phyloP scores from a whole-genome alignment of 176 grass and related monocot genomes.

The Paspalum vaginatum region DNA sequence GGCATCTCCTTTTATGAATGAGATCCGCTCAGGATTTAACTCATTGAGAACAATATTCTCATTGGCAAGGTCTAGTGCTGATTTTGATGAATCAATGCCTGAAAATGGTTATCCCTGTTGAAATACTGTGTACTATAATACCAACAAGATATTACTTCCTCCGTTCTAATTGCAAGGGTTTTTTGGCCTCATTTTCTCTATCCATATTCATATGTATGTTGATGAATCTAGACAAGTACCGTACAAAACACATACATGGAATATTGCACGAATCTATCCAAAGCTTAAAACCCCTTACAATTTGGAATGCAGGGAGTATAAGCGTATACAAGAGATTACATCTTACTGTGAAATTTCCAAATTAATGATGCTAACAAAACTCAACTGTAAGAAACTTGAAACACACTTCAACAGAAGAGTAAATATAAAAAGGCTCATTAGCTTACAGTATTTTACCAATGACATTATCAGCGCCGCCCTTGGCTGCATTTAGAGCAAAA shows the following conservation, averaged over 20 bases:
- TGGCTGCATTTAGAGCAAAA: slow-evolving; percentile 77
- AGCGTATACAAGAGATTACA: neutral
- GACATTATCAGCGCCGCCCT: slow-evolving; percentile 75
- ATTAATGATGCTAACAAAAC: slow-evolving; percentile 11
- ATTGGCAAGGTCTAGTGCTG: slow-evolving; percentile 83
- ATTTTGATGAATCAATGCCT: slow-evolving; percentile 92
- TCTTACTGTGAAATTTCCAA: slow-evolving; percentile 9
- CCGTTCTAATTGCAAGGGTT: too few relatives aligned
- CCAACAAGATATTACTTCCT: slow-evolving; percentile 3
- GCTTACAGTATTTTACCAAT: slow-evolving; percentile 77
- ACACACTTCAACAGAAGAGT: slow-evolving; percentile 27
- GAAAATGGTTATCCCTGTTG: slow-evolving; percentile 43
- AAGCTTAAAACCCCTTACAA: too few relatives aligned
- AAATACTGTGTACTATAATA: slow-evolving; percentile 23
- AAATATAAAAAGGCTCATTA: slow-evolving; percentile 36
- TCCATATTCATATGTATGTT: too few relatives aligned
- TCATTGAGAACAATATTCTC: slow-evolving; percentile 85
- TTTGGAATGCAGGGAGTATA: too few relatives aligned
- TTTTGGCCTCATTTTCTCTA: too few relatives aligned
- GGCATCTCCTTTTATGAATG: slow-evolving; percentile 87
- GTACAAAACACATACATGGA: too few relatives aligned
- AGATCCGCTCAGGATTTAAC: slow-evolving; percentile 54
- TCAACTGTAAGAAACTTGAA: slow-evolving; percentile 2
- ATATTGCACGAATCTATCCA: too few relatives aligned
- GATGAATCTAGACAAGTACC: too few relatives aligned